Base-by-base conservation (phyloP, 2,329 filamentous ascomycete genomes). In the Colletotrichum theobromicola region DNA sequence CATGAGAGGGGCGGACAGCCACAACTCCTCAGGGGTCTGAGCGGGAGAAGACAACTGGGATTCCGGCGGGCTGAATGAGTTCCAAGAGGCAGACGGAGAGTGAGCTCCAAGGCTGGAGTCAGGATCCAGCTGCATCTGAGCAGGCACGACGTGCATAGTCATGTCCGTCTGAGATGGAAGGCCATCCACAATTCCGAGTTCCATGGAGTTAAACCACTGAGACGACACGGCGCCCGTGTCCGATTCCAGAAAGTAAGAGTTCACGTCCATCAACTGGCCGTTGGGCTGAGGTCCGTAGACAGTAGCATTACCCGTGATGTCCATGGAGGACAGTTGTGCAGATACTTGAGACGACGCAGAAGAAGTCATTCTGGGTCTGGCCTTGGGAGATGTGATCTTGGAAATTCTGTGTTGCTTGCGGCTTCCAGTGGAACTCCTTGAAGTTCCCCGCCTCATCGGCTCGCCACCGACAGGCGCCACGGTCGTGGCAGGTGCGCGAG, bases 121-220 rank as follows among this genome's bases (percentile, higher is more conserved):
- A 81, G 88, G 88, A 78, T 88, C 88, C 79, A 90, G 81, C 77
- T 87, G 87, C 83, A 90, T 88, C 77, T 91, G 88, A 67, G 87
- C 84, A 66, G 90, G 90, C 79, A 90, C 87, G 80, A 91, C 88
- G 77, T 91, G 89, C 79, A 90, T 83, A 65, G 84, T 83, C 70
- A 88, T 77, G 75, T 88, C 85, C 71, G 84, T 78, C 53, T 80
- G 82, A 79, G 84, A 90, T 80, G 79, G 82, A 75, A 86, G 83
- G 80, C 83, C 85, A 80, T 86, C 84, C 57, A 84, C 79, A 77
- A 89, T 80, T 75, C 83, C 85, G 77, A 87, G 81, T 77, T 86
- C 84, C 81, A 89, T 83, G 62, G 83, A 80, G 77, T 90, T 84
- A 81, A 88, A 90, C 83, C 89, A 86, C 67, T 88, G 87, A 68